phyloP scores from a whole-genome alignment of 768 basidiomycete genomes.

The Boletus fagicola region DNA sequence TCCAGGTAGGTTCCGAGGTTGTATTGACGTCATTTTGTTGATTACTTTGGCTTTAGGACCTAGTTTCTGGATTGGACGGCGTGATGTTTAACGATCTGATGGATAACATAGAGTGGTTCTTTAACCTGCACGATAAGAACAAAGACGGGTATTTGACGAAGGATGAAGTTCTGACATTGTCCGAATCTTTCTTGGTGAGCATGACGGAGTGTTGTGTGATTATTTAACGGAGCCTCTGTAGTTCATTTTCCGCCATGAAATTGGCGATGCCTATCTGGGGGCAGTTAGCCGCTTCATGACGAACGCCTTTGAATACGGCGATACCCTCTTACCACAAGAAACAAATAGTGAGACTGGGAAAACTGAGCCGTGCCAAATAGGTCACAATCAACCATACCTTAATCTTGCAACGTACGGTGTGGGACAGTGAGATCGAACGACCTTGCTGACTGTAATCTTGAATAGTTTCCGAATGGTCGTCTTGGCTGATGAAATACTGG shows the following conservation, averaged over 20 bases:
- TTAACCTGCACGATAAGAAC: slow-evolving; percentile 92
- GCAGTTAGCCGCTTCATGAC: slow-evolving; percentile 97
- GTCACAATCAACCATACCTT: slow-evolving; percentile 86
- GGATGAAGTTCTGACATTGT: slow-evolving; percentile 93
- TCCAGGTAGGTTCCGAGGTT: slow-evolving; percentile 59
- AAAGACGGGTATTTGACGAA: slow-evolving; percentile 94
- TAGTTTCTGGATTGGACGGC: slow-evolving; percentile 83
- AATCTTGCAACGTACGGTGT: slow-evolving; percentile 76
- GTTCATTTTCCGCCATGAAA: slow-evolving; percentile 98
- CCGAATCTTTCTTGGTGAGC: slow-evolving; percentile 84
- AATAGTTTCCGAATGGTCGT: slow-evolving; percentile 97
- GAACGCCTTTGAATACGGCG: slow-evolving; percentile 97
- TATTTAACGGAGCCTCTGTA: slow-evolving; percentile 32
- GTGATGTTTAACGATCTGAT: slow-evolving; percentile 97
- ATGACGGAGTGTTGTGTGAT: background rate
- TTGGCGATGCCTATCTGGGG: slow-evolving; percentile 94
- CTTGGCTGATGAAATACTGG: slow-evolving; percentile 92
- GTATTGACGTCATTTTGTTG: background rate
- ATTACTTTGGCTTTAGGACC: slow-evolving; percentile 54
- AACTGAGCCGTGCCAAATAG: slow-evolving; percentile 47
- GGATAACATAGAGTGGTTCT: slow-evolving; percentile 99
- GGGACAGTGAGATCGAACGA: background rate
- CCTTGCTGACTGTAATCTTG: slow-evolving; percentile 9
- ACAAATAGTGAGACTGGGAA: slow-evolving; percentile 35
- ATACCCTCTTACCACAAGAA: slow-evolving; percentile 70